Conservation (phyloP, 371 early-diverging fungal genomes). For the Phascolomyces articulosus region DNA sequence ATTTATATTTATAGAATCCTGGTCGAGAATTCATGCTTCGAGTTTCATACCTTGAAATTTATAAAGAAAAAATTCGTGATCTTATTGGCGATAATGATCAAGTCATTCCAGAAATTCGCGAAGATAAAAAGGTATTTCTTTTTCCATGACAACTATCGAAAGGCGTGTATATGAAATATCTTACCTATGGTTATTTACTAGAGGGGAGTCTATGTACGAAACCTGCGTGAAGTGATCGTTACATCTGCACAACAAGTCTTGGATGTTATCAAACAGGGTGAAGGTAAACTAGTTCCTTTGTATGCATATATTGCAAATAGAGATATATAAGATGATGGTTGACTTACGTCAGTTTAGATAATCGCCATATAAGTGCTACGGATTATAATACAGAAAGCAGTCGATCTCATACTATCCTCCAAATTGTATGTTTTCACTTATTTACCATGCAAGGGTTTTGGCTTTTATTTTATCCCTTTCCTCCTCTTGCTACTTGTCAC, state of each 20-base stretch:
- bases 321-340: background rate
- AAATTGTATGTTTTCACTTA: slow-evolving; percentile 71
- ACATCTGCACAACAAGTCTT: slow-evolving; percentile 82
- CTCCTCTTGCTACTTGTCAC: background rate
- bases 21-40: slow-evolving; percentile 27
- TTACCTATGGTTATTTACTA: slow-evolving; percentile 17
- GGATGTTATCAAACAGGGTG: slow-evolving; percentile 80
- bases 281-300: slow-evolving; percentile 49
- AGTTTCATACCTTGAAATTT: slow-evolving; percentile 93
- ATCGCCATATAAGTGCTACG: slow-evolving; percentile 86
- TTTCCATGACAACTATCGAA: too few relatives aligned
- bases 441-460: slow-evolving; percentile 19
- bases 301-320: background rate
- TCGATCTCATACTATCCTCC: slow-evolving; percentile 95
- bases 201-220: slow-evolving; percentile 87
- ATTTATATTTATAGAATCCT: slow-evolving; percentile 3
- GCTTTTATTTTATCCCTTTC: slow-evolving; percentile 18
- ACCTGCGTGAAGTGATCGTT: slow-evolving; percentile 89
- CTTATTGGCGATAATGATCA: slow-evolving; percentile 52
- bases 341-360: slow-evolving; percentile 38
- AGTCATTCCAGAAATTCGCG: slow-evolving; percentile 14
- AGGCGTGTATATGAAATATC: too few relatives aligned
- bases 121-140: slow-evolving; percentile 24
- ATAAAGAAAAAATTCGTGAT: slow-evolving; percentile 95
- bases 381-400: slow-evolving; percentile 91